phyloP scores from a whole-genome alignment of 441 rosid species.

The Iberis amara region DNA sequence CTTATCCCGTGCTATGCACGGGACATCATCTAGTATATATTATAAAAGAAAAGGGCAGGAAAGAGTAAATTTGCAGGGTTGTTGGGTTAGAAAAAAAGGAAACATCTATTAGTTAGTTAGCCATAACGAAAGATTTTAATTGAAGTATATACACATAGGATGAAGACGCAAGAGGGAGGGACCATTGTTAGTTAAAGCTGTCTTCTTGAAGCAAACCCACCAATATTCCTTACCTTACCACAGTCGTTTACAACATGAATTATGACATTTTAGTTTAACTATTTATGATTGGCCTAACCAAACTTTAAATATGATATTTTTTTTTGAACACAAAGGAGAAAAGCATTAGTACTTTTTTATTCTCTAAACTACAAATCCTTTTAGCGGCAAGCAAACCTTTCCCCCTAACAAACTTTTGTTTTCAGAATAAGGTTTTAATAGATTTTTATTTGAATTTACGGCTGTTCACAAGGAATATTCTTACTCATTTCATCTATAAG shows the following conservation, averaged over 20 bases:
- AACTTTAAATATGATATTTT: neutral
- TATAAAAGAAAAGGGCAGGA: conserved; percentile 1
- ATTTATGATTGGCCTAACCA: conserved; percentile 27
- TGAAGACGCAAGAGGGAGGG: conserved; percentile 29
- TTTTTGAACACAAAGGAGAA: neutral
- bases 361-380: conserved; percentile 32
- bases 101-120: conserved; percentile 26
- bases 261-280: conserved; percentile 8
- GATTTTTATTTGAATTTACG: neutral
- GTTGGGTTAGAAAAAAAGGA: conserved; percentile 37
- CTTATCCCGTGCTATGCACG: too few relatives aligned
- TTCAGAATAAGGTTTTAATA: neutral
- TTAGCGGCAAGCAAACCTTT: conserved; percentile 38
- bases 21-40: too few relatives aligned
- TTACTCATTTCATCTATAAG: too few relatives aligned
- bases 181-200: conserved; percentile 68
- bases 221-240: conserved; percentile 23
- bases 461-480: too few relatives aligned
- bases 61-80: conserved; percentile 10
- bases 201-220: conserved; percentile 45
- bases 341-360: conserved; percentile 19
- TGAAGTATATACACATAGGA: conserved; percentile 21
- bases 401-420: conserved; percentile 24
- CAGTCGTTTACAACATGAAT: conserved; percentile 17
- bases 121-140: conserved; percentile 30